Evolutionary conservation across 1,139 yeast species (phyloP).

Genomic region (Yamadazyma diddensiae): DNA sequence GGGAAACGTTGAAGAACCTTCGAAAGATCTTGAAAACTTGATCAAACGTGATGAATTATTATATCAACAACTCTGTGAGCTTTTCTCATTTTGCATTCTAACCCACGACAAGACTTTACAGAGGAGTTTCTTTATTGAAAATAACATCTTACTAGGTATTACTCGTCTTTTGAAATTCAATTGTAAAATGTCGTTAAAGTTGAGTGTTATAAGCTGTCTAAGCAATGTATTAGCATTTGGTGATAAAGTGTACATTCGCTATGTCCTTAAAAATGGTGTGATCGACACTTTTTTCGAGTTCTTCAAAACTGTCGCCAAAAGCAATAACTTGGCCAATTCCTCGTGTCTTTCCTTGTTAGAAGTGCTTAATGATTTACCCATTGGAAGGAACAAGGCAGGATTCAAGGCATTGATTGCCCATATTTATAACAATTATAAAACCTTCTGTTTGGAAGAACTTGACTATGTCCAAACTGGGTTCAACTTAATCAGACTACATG

Average conservation of each 20-base stretch:
- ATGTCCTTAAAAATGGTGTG: constrained; percentile 55
- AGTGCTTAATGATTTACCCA: constrained; percentile 33
- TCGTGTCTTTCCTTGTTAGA: constrained; percentile 72
- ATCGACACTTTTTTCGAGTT: constrained; percentile 50
- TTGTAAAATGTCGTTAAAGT: constrained; percentile 48
- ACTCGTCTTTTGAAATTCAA: constrained; percentile 39
- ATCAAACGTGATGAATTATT: constrained; percentile 36
- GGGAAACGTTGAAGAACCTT: constrained; percentile 14
- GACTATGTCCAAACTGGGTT: constrained; percentile 30
- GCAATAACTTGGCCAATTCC: constrained; percentile 69
- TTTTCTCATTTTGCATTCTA: constrained; percentile 61
- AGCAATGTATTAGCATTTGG: constrained; percentile 57
- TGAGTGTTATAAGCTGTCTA: constrained; percentile 65
- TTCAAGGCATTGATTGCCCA: constrained; percentile 48
- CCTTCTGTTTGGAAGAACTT: constrained; percentile 29
- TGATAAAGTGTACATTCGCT: constrained; percentile 57
- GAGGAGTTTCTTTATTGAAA: constrained; percentile 58
- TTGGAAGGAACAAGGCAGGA: constrained; percentile 31
- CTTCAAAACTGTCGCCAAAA: constrained; percentile 47
- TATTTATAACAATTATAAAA: constrained; percentile 43
- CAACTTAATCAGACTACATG: constrained; percentile 21
- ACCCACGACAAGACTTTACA: constrained; percentile 59
- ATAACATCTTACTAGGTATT: constrained; percentile 53
- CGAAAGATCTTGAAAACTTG: constrained; percentile 9
- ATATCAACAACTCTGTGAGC: constrained; percentile 65